These are phyloP conservation scores for Xylariaceae sp. DNA, from an alignment of 2,329 filamentous ascomycete species.

Conservation along the genomic window DNA sequence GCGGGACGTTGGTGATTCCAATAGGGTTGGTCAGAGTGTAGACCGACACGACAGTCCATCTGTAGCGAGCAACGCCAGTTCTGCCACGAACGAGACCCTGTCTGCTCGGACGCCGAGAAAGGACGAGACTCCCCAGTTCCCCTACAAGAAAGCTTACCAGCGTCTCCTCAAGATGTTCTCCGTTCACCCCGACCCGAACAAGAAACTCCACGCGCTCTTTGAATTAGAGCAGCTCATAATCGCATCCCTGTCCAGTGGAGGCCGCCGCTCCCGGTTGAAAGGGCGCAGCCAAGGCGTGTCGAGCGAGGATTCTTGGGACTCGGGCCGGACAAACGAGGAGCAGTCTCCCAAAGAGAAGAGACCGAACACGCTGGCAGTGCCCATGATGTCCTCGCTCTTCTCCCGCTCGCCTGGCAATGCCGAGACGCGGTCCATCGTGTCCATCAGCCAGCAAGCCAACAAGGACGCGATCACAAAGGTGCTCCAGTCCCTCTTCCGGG, in stretches of 20 bases:
- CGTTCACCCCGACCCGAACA: conserved; percentile 78
- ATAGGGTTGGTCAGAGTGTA: conserved; percentile 23
- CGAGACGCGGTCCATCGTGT: conserved; percentile 42
- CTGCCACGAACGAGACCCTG: conserved; percentile 32
- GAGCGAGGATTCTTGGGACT: conserved; percentile 25
- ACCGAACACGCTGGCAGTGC: conserved; percentile 43
- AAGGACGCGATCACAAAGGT: conserved; percentile 55
- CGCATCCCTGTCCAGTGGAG: conserved; percentile 58
- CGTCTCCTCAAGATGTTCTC: conserved; percentile 79
- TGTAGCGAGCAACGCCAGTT: conserved; percentile 34
- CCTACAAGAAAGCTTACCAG: conserved; percentile 72
- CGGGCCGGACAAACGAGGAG: conserved; percentile 43
- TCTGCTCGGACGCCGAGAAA: conserved; percentile 24
- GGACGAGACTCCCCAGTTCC: conserved; percentile 51
- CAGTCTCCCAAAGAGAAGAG: conserved; percentile 63
- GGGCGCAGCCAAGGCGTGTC: conserved; percentile 31
- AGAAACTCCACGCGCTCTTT: conserved; percentile 74
- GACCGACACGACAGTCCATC: conserved; percentile 32
- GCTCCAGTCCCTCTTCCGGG: conserved; percentile 59
- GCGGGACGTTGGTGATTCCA: conserved; percentile 39
- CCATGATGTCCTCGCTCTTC: conserved; percentile 26
- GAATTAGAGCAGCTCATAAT: conserved; percentile 78
- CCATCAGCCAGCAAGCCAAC: conserved; percentile 45
- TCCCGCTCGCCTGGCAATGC: conserved; percentile 33
- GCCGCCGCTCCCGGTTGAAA: conserved; percentile 29